Percentiles rank a stretch among this genome's conserved stretches.
These are phyloP conservation scores for Pseudogymnoascus verrucosus DNA, from an alignment of 2,329 filamentous ascomycete genomes.

Conservation along the genomic window DNA sequence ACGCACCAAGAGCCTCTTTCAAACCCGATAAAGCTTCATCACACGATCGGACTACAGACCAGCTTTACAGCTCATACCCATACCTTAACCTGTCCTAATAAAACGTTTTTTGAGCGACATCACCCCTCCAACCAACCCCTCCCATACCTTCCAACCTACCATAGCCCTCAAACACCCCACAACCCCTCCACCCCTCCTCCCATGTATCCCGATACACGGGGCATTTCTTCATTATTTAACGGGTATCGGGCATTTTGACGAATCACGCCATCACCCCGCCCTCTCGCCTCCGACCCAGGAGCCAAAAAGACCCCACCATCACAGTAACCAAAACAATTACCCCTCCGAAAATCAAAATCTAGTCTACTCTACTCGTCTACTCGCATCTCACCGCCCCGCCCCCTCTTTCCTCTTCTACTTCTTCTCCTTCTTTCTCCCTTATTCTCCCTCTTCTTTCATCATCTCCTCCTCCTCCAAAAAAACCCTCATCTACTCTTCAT, in stretches of 20 bases:
- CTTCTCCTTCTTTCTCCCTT: conserved; percentile 12
- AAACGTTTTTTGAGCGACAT: not conserved
- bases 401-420: conserved; percentile 13
- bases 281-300: conserved; percentile 6
- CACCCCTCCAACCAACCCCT: not conserved
- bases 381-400: conserved; percentile 8
- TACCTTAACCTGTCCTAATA: not conserved
- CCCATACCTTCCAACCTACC: not conserved
- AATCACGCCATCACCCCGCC: conserved; percentile 3
- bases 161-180: not conserved
- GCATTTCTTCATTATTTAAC: not conserved
- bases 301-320: not conserved
- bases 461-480: conserved; percentile 8
- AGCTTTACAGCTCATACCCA: not conserved
- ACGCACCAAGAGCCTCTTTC: not conserved
- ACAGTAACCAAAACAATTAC: not conserved
- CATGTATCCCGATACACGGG: not conserved
- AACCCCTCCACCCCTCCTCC: conserved; percentile 1
- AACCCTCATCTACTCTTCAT: not conserved
- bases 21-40: not conserved
- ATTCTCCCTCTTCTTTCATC: conserved; percentile 12
- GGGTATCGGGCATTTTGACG: not conserved
- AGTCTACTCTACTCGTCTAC: not conserved
- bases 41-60: not conserved
- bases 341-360: not conserved